Conservation (phyloP, 2,329 filamentous ascomycete species). For the Colletotrichum australisinense region DNA sequence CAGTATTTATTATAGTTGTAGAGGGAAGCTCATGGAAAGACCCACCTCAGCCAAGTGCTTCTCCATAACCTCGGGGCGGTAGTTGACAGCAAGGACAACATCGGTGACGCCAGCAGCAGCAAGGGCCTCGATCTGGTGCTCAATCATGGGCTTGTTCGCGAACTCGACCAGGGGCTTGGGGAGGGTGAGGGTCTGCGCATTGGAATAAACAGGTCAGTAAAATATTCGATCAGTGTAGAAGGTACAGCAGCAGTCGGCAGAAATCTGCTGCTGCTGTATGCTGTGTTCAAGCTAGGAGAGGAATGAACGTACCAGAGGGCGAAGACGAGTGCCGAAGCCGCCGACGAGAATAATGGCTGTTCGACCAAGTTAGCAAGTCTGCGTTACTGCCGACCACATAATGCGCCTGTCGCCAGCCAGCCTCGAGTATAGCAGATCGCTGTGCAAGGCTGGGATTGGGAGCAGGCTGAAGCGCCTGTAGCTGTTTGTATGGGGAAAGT, state of each 20-base stretch:
- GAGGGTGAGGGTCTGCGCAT: constrained; percentile 85
- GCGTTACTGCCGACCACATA: neutral
- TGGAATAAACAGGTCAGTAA: constrained; percentile 24
- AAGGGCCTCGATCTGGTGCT: constrained; percentile 96
- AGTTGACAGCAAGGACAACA: constrained; percentile 98
- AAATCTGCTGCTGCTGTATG: neutral
- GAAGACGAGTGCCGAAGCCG: constrained; percentile 97
- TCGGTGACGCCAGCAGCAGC: constrained; percentile 95
- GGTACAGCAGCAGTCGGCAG: neutral
- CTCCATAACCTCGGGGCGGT: constrained; percentile 98
- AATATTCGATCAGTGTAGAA: constrained; percentile 30
- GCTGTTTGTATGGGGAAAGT: neutral
- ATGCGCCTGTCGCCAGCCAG: neutral
- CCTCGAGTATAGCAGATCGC: neutral
- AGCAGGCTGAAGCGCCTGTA: neutral
- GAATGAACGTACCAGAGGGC: constrained; percentile 80
- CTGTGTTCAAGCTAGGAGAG: constrained; percentile 1
- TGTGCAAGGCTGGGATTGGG: neutral
- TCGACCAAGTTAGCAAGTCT: constrained; percentile 21
- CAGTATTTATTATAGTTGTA: constrained; percentile 3
- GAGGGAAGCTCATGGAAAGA: constrained; percentile 33
- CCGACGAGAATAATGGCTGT: constrained; percentile 98
- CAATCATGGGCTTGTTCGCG: constrained; percentile 98
- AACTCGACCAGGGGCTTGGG: constrained; percentile 99
- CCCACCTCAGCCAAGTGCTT: constrained; percentile 87